Percentiles rank a stretch among this genome's conserved stretches.
Conservation (phyloP, 2,329 filamentous ascomycete genomes). For the Aspergillus phoenicis region DNA sequence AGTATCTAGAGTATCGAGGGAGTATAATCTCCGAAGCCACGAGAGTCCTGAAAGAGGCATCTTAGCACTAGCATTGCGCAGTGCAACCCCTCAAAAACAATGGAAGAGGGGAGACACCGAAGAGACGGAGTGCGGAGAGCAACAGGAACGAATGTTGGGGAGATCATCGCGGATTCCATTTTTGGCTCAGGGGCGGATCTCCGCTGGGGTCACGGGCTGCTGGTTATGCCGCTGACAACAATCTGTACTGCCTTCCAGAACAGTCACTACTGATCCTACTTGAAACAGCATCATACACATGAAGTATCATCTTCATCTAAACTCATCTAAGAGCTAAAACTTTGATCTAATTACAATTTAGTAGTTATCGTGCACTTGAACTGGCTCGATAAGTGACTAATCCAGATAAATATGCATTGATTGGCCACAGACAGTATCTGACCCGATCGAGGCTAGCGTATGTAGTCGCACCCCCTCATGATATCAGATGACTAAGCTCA, state of each 20-base stretch:
- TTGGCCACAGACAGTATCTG: background rate
- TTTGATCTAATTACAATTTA: background rate
- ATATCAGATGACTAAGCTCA: conserved; percentile 12
- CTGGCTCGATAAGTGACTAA: background rate
- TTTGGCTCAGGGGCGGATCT: conserved; percentile 25
- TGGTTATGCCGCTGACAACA: background rate
- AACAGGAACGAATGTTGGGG: conserved; percentile 1
- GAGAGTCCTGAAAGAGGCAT: conserved; percentile 48
- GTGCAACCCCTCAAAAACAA: conserved; percentile 17
- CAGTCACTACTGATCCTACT: too few relatives aligned
- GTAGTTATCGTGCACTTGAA: background rate
- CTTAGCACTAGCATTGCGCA: conserved; percentile 37
- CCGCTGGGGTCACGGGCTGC: background rate
- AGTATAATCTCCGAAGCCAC: conserved; percentile 60
- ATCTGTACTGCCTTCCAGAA: background rate
- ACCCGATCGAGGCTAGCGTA: background rate
- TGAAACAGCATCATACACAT: too few relatives aligned
- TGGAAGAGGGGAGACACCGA: conserved; percentile 7
- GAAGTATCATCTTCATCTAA: too few relatives aligned
- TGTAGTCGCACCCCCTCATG: background rate
- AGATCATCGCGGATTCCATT: conserved; percentile 13
- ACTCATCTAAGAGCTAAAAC: background rate
- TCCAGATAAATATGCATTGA: background rate
- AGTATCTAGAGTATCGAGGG: conserved; percentile 69
- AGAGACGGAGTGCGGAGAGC: conserved; percentile 16